Evolutionary conservation across 345 rosid species (phyloP), one percentile per base, ranked within the genome.

Genomic region (Geranium brycei): DNA sequence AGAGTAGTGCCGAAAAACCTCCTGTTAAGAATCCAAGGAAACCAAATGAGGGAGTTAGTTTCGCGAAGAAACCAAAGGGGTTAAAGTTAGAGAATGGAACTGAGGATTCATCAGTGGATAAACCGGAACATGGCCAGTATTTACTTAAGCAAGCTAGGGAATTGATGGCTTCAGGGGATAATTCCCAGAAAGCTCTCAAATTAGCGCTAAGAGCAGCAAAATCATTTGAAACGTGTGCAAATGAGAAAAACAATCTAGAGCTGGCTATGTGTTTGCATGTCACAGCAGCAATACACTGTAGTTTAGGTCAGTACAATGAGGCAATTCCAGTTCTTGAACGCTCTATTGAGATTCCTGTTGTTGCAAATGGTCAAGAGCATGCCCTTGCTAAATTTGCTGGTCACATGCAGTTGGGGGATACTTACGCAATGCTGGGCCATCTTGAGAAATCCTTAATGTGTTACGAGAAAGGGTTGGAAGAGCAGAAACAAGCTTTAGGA

Each of bases 381-480:
- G 89, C 93, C 23, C 81, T 92, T 14, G 96, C 96, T 13, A 89
- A 83, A 77, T 92, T 92, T 73, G 86, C 95, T 2, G 87, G 98
- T 57, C 79, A 85, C 65, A 91, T 91, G 98, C 98, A 91, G 71
- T 75, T 91, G 82, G 95, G 98, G 65, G 98, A 92, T 73, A 83
- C 90, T 62, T 84, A 87, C 60, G 89, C 96, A 47, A 84, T 87
- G 93, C 61, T 89, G 65, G 96, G 96, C 60, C 91, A 81, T 69
- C 82, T 86, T 58, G 98, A 92, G 73, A 83, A 77, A 62, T 86
- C 98, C 11, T 70, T 89, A 59, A 68, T 75, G 32, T 87, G 91
- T 73, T 92, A 92, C 60, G 75, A 79, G 32, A 80, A 81, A 2
- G 98, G 96, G 32, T 64, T 92, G 69, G 85, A 81, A 67, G 78